Base-by-base conservation (phyloP, 2,329 filamentous ascomycete genomes). In the Penicillium vulpinum region DNA sequence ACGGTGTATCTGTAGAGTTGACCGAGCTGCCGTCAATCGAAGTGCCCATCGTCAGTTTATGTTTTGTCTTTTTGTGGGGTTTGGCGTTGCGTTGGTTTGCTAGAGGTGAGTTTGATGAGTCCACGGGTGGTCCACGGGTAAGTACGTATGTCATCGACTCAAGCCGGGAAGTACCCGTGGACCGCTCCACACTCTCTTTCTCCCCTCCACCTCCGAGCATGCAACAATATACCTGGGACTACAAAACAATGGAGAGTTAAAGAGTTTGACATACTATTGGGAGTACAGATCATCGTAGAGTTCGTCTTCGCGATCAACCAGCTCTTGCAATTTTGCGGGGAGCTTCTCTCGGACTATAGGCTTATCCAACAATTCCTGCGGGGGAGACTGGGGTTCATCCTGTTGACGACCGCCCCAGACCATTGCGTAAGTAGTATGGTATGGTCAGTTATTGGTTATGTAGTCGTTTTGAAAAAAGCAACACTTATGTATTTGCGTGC, bases 1-100 rank as follows among this genome's bases (percentile, higher is more conserved):
- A 80, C 65, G 86, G 88, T 65, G 87, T 89, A 53, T 97, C 91
- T 58, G 91, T 97, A 5, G 91, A 90, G 67, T 95, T 88, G 55
- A 87, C 83, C 15, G 83, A 85, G 68, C 88, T 90, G 70, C 50
- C 56, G 7, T 51, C 28, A 24, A 45, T n/a, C 28, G 60, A 52
- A 22, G 60, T 56, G 39, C 35, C 28, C 55, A 62, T 65, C 51
- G 44, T 64, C 57, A 62, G 58, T 50, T 57, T 36, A 24, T 39
- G 21, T 18, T 39, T 60, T 31, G 31, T 26, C 44, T 51, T 24
- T n/a, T 21, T 21, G 22, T 33, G 28, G 4, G 4, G 16, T 46
- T 46, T 54, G 57, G 48, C 50, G 39, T 10, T 39, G 38, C 10
- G 49, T n/a, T 44, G 45, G 35, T 33, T 28, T 24, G 24, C 52